phyloP scores from a whole-genome alignment of 2,329 filamentous ascomycete species.

The Beauveria varroae region DNA sequence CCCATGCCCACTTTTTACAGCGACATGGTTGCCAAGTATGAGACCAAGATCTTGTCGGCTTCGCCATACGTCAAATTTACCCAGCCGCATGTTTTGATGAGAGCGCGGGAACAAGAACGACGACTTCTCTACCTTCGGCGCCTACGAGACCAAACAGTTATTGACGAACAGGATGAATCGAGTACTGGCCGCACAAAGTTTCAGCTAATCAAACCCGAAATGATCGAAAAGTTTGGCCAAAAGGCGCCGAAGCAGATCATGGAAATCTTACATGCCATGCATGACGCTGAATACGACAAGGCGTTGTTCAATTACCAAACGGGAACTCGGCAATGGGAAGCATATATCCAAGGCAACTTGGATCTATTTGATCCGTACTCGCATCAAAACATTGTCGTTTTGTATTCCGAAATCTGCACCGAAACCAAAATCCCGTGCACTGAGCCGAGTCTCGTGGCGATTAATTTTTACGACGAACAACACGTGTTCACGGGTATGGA shows the following conservation, averaged over 20 bases:
- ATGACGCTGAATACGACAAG: constrained; percentile 95
- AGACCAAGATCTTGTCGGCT: constrained; percentile 87
- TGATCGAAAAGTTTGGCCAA: constrained; percentile 80
- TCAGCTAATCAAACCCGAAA: constrained; percentile 86
- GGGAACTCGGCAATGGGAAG: constrained; percentile 93
- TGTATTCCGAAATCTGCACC: constrained; percentile 91
- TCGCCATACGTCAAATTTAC: constrained; percentile 96
- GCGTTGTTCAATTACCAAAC: constrained; percentile 89
- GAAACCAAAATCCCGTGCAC: constrained; percentile 88
- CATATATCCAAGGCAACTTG: constrained; percentile 79
- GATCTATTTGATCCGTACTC: constrained; percentile 91
- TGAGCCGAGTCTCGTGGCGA: constrained; percentile 81
- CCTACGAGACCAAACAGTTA: constrained; percentile 67
- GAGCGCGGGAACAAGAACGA: constrained; percentile 83
- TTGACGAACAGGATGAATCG: constrained; percentile 47
- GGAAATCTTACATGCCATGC: constrained; percentile 88
- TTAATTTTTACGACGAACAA: constrained; percentile 93
- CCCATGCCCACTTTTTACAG: constrained; percentile 90
- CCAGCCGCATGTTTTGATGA: constrained; percentile 87
- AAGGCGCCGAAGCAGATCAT: constrained; percentile 79
- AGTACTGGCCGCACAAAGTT: constrained; percentile 68
- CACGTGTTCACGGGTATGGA: constrained; percentile 63
- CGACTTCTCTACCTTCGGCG: constrained; percentile 74
- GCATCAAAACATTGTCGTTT: constrained; percentile 91
- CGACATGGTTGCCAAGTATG: constrained; percentile 87